Evolutionary conservation across 345 rosid genomes (phyloP).

Genomic region (Camelina sativa): DNA sequence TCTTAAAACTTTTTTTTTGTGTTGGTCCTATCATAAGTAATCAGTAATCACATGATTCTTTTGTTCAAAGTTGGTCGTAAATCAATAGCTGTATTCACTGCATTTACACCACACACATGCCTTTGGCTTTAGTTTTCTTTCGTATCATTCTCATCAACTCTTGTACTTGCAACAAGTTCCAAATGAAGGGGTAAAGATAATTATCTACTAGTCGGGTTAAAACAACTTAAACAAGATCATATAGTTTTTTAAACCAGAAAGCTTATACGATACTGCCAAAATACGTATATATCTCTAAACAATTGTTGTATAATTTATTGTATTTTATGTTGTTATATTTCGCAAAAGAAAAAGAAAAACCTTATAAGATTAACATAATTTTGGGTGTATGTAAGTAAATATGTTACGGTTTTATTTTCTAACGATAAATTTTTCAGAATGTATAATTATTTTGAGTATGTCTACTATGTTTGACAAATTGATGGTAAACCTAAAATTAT

Average conservation of each 20-base stretch:
- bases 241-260: background rate
- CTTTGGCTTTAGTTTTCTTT: background rate
- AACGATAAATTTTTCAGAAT: background rate
- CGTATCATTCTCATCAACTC: background rate
- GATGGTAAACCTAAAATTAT: slow-evolving; percentile 19
- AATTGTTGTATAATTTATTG: background rate
- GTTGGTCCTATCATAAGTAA: slow-evolving; percentile 23
- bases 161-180: background rate
- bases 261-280: background rate
- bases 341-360: background rate
- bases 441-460: background rate
- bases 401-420: too few species aligned
- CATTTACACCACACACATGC: slow-evolving; percentile 28
- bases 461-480: slow-evolving; percentile 11
- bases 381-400: too few species aligned
- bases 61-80: slow-evolving; percentile 21
- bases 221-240: background rate
- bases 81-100: slow-evolving; percentile 30
- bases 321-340: too few species aligned
- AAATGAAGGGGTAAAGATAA: background rate
- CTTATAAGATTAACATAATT: too few species aligned
- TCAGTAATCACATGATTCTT: slow-evolving; percentile 26
- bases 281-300: background rate
- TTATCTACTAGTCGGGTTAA: background rate
- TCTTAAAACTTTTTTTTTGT: background rate